Conservation (phyloP, 495 filamentous ascomycete genomes). For the Aspergillus haitiensis region DNA sequence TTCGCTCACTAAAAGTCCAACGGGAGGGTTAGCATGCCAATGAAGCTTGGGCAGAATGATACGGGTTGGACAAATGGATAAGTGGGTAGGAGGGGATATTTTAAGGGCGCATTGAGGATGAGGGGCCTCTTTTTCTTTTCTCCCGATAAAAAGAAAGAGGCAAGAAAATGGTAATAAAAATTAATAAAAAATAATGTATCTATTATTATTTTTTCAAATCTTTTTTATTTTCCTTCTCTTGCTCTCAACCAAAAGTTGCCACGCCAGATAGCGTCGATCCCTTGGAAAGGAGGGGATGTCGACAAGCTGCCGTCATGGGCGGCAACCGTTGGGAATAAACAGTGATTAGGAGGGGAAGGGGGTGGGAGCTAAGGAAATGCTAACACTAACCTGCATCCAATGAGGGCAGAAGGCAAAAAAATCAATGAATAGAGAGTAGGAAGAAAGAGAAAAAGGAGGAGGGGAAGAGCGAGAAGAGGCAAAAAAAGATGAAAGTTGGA, state of each 20-base stretch:
- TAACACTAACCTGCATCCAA: not conserved
- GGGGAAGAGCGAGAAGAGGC: constrained; percentile 8
- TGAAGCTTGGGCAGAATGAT: not conserved
- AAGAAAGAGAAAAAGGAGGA: constrained; percentile 12
- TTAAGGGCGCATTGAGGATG: not conserved
- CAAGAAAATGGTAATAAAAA: no score
- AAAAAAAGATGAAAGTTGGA: constrained; percentile 11
- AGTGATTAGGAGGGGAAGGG: constrained; percentile 1
- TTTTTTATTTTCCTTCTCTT: not conserved
- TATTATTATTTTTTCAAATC: no score
- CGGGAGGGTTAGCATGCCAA: constrained; percentile 1
- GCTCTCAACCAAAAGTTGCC: constrained; percentile 28
- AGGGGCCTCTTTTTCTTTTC: not conserved
- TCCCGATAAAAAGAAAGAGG: not conserved
- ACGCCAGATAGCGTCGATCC: constrained; percentile 32
- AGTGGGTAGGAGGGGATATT: not conserved
- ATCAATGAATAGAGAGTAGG: constrained; percentile 3
- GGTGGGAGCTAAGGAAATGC: not conserved
- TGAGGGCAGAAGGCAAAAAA: not conserved
- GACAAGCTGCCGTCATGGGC: constrained; percentile 38
- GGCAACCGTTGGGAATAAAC: constrained; percentile 6
- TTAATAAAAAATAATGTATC: no score
- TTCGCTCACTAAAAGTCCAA: constrained; percentile 1
- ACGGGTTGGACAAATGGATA: not conserved
- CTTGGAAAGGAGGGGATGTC: constrained; percentile 29